Conservation (phyloP, 2,329 filamentous ascomycete genomes). For the Cercospora sojina region DNA sequence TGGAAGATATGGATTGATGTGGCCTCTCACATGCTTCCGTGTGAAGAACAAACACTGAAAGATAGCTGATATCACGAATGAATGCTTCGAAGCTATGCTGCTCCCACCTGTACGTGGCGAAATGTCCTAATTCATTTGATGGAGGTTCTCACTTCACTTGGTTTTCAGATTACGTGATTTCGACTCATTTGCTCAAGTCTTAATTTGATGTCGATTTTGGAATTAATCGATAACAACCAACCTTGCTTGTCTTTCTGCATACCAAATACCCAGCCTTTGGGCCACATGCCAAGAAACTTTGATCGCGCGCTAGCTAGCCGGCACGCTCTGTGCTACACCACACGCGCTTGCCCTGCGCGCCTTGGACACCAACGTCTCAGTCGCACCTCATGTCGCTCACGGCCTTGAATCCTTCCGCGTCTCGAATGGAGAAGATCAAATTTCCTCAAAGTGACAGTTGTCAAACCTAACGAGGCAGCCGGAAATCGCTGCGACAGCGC, state of each 20-base stretch:
- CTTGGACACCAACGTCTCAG: not conserved
- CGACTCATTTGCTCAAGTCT: not conserved
- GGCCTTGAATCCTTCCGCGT: not conserved
- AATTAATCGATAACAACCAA: not conserved
- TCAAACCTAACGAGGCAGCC: not conserved
- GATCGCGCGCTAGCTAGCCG: not conserved
- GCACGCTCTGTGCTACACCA: not conserved
- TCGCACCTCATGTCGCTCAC: not conserved
- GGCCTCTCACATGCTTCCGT: not conserved
- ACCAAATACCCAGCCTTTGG: not conserved
- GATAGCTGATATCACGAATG: not conserved
- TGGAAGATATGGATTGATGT: conserved; percentile 62
- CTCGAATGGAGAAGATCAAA: not conserved
- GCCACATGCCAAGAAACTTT: not conserved
- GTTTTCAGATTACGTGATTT: not conserved
- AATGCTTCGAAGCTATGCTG: not conserved
- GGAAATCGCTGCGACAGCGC: not conserved
- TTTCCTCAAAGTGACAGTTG: not conserved
- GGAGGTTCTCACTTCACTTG: not conserved
- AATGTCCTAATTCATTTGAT: not conserved
- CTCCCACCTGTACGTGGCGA: not conserved
- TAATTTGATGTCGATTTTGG: not conserved
- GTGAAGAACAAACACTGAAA: not conserved
- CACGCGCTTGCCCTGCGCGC: not conserved
- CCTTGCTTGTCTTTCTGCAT: not conserved